A percentile compares a stretch with the other conserved stretches of the same genome.
Evolutionary conservation across 1,284 basidiomycete genomes (phyloP).

Genomic region (Pyrrhoderma lamaoense): DNA sequence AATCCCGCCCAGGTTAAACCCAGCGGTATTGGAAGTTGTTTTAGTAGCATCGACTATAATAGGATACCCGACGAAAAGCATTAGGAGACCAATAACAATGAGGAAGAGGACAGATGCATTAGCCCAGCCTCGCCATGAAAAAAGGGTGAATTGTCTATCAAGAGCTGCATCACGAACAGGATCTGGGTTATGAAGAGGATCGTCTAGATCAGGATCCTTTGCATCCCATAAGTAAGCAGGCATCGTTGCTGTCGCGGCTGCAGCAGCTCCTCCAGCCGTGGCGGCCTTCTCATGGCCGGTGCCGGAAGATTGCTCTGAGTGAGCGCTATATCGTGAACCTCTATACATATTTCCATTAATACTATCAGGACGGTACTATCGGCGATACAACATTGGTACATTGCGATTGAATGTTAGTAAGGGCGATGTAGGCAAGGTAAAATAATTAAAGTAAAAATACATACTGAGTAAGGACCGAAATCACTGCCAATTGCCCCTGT

Average conservation of each 20-base stretch:
- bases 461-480: constrained; percentile 75
- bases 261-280: constrained; percentile 8
- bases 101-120: constrained; percentile 56
- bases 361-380: constrained; percentile 51
- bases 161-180: constrained; percentile 52
- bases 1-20: constrained; percentile 74
- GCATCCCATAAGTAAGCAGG: constrained; percentile 66
- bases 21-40: constrained; percentile 27
- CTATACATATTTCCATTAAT: constrained; percentile 37
- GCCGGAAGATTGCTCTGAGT: constrained; percentile 47
- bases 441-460: constrained; percentile 23
- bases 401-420: background rate
- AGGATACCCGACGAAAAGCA: constrained; percentile 75
- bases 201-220: constrained; percentile 70
- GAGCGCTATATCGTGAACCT: constrained; percentile 52
- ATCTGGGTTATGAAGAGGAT: constrained; percentile 69
- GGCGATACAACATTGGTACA: background rate
- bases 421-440: background rate
- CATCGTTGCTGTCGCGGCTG: constrained; percentile 35
- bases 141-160: constrained; percentile 51
- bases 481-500: constrained; percentile 64
- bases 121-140: constrained; percentile 68
- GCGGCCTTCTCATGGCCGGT: constrained; percentile 34
- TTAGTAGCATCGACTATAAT: constrained; percentile 52
- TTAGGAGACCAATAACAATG: constrained; percentile 52